Evolutionary conservation across 139 green algal genomes (phyloP), one percentile per base, ranked within the genome.

Genomic region (Eudorina sp.): DNA sequence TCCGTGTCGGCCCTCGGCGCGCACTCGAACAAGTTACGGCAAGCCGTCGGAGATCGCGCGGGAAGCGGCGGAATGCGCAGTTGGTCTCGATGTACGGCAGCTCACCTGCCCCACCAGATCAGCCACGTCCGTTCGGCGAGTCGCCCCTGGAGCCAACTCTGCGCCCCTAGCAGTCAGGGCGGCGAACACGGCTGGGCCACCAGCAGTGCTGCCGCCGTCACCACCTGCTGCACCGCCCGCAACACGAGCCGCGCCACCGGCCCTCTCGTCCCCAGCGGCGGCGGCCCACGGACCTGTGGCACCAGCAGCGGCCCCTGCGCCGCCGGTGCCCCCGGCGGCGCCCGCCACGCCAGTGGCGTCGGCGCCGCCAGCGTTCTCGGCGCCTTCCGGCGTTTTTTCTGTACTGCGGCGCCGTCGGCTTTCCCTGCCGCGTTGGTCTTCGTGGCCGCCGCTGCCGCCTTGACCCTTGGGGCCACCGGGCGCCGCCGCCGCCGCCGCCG

Each of bases 81-180:
- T n/a, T n/a, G n/a, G n/a, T n/a, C n/a, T n/a, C n/a, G n/a, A n/a
- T n/a, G n/a, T n/a, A n/a, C n/a, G n/a, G n/a, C n/a, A n/a, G n/a
- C 74, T 27, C 18, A 83, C 74, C 74, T 68, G 18, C 7, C 46
- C 48, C 2, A 83, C 16, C 74, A 83, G 48, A 18, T 83, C 74
- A 45, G 11, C 74, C 46, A 83, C 74, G 13, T 83, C 74, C 41
- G 13, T 29, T 29, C 45, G 25, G 7, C 73, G 73, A 1, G 73
- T 81, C 27, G 45, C 27, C 8, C 73, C 73, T 3, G 21, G 41
- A 36, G 13, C 3, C 19, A 36, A 41, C 70, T 55, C 36, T n/a
- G 7, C 4, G 62, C 8, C 31, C 16, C 64, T 41, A 23, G 72
- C 40, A 31, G 13, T 27, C 23, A 41, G 18, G n/a, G 68, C 3